Conservation (phyloP, 164 flowering plant species). For the Magnolia kwangsiensis region DNA sequence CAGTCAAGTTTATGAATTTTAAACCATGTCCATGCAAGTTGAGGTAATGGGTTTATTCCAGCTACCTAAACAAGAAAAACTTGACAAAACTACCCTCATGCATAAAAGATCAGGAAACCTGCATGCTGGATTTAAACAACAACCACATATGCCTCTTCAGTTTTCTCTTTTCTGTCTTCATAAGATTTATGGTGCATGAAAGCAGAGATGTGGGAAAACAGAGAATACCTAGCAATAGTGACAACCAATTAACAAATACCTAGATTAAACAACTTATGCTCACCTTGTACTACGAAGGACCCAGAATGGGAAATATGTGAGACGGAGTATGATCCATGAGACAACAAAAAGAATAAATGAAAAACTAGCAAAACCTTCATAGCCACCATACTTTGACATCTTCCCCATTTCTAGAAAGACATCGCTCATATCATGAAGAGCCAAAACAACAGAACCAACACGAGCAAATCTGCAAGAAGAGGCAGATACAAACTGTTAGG, state of each 20-base stretch:
- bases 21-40: no score
- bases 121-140: no score
- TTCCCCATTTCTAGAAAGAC: conserved; percentile 88
- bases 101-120: no score
- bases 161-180: no score
- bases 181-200: no score
- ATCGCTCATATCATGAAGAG: conserved; percentile 97
- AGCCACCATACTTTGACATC: conserved; percentile 86
- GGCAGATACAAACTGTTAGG: neutral
- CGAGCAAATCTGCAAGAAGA: conserved; percentile 73
- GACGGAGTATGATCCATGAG: conserved; percentile 79
- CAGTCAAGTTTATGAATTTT: no score
- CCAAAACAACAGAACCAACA: conserved; percentile 86
- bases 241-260: neutral
- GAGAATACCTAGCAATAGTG: neutral
- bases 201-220: neutral
- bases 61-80: no score
- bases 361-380: conserved; percentile 64
- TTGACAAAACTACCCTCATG: no score
- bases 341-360: conserved; percentile 70
- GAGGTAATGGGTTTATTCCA: no score
- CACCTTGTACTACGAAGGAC: conserved; percentile 90
- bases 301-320: conserved; percentile 87
- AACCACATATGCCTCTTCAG: no score
- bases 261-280: conserved; percentile 13